Evolutionary conservation across 2,329 filamentous ascomycete genomes (phyloP).

Genomic region (Ophiostoma novo-ulmi): DNA sequence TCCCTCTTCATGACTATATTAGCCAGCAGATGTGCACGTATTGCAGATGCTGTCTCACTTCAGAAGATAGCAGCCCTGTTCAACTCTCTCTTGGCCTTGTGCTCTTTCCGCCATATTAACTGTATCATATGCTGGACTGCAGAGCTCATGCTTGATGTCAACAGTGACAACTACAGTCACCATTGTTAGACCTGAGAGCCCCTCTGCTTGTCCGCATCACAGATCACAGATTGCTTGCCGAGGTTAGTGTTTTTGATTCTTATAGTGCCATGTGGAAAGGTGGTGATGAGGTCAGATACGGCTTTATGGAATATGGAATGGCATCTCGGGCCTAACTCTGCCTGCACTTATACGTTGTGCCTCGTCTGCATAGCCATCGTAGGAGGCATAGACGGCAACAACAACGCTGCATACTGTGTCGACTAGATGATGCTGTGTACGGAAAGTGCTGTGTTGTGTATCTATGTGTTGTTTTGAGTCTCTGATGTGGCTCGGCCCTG

Average conservation of each 20-base stretch:
- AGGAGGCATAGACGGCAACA: not conserved
- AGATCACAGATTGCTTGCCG: too few relatives aligned
- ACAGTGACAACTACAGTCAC: too few relatives aligned
- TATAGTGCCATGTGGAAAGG: too few relatives aligned
- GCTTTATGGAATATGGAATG: too few relatives aligned
- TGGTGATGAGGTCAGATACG: too few relatives aligned
- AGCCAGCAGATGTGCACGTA: not conserved
- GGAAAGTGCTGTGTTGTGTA: not conserved
- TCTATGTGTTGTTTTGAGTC: not conserved
- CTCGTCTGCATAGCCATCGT: not conserved
- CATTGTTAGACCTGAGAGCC: too few relatives aligned
- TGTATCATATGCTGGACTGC: not conserved
- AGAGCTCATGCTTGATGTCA: not conserved
- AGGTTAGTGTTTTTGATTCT: too few relatives aligned
- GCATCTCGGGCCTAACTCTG: not conserved
- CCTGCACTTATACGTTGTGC: not conserved
- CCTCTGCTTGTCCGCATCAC: too few relatives aligned
- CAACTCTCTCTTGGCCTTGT: not conserved
- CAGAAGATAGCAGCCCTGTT: conserved; percentile 1
- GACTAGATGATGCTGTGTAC: not conserved
- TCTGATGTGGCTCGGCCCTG: conserved; percentile 3
- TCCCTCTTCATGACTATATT: not conserved
- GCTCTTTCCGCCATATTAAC: not conserved
- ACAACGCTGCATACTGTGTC: not conserved
- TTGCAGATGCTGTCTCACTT: conserved; percentile 11